phyloP scores from a whole-genome alignment of 2,329 filamentous ascomycete genomes.

The Diplodia mutila region DNA sequence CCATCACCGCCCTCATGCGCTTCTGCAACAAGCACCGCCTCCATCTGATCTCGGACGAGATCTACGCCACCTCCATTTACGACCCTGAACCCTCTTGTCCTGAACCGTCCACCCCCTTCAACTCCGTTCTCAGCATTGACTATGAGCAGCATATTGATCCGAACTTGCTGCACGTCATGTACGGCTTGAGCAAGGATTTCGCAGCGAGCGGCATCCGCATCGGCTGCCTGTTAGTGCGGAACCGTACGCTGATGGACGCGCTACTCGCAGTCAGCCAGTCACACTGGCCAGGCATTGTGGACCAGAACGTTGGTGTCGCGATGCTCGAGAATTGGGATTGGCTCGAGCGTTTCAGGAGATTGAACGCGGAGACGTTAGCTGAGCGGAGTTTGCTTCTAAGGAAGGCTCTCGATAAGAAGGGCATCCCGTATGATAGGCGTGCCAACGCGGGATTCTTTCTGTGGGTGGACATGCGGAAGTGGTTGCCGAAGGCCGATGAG shows the following conservation, averaged over 20 bases:
- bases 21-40: conserved; percentile 38
- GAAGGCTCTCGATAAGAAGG: conserved; percentile 33
- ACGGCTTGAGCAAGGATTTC: conserved; percentile 42
- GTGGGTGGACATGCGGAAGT: conserved; percentile 44
- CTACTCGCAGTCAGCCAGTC: conserved; percentile 33
- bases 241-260: conserved; percentile 33
- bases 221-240: conserved; percentile 34
- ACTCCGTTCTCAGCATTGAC: conserved; percentile 34
- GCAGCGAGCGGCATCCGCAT: conserved; percentile 40
- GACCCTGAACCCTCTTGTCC: background rate
- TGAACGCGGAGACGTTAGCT: conserved; percentile 30
- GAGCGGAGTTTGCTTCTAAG: conserved; percentile 29
- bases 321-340: conserved; percentile 38
- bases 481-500: conserved; percentile 21
- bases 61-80: conserved; percentile 43
- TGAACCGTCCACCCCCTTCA: conserved; percentile 29
- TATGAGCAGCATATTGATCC: conserved; percentile 27
- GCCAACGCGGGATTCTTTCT: conserved; percentile 53
- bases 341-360: conserved; percentile 31
- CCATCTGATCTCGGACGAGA: conserved; percentile 43
- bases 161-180: conserved; percentile 38
- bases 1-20: conserved; percentile 32
- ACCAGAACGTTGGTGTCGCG: conserved; percentile 38
- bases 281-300: conserved; percentile 36
- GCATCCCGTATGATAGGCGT: conserved; percentile 44